Percentiles rank a stretch among this genome's conserved stretches.
Evolutionary conservation across 129 eudicot genomes (phyloP).

Genomic region (Saussurea involucrata): DNA sequence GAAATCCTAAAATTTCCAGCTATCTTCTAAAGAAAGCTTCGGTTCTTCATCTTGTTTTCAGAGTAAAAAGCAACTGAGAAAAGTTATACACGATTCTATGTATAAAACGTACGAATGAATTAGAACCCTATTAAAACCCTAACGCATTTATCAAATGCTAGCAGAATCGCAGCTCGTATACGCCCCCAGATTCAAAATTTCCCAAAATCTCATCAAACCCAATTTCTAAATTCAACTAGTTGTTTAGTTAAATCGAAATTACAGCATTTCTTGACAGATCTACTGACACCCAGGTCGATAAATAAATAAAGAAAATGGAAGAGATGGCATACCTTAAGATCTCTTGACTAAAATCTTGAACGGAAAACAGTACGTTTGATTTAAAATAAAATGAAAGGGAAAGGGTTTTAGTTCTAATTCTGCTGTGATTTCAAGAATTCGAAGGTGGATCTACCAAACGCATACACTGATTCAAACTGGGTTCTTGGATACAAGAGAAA

Average conservation of each 20-base stretch:
- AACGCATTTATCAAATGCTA: conserved; percentile 12
- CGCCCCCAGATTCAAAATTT: neutral
- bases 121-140: conserved; percentile 19
- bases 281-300: conserved; percentile 10
- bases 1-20: neutral
- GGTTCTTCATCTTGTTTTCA: neutral
- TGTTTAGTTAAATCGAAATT: neutral
- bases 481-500: neutral
- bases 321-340: conserved; percentile 36
- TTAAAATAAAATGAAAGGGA: neutral
- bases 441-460: conserved; percentile 21
- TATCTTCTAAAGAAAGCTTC: neutral
- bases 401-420: neutral
- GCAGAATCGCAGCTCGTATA: neutral
- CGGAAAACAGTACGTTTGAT: neutral
- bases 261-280: conserved; percentile 30
- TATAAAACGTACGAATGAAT: neutral
- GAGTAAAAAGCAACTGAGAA: neutral
- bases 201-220: conserved; percentile 3
- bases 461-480: conserved; percentile 10
- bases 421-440: conserved; percentile 3
- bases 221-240: neutral
- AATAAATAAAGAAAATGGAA: neutral
- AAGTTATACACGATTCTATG: neutral
- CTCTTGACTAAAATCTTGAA: conserved; percentile 12